These are phyloP conservation scores for Chrysosporium keratinophilum DNA, from an alignment of 2,329 filamentous ascomycete genomes.

Conservation along the genomic window DNA sequence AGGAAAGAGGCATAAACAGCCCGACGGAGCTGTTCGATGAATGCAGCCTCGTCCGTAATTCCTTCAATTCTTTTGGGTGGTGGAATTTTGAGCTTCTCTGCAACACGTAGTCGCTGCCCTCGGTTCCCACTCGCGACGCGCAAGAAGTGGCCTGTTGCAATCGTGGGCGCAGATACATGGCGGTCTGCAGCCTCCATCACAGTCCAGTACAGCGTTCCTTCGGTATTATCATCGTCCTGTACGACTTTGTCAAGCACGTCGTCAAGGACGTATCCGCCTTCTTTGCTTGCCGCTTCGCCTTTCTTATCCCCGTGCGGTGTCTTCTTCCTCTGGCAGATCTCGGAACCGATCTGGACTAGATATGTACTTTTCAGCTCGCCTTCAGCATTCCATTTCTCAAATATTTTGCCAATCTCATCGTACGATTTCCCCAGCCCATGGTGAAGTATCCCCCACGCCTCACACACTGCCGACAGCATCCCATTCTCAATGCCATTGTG, in stretches of 20 bases:
- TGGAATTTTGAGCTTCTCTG: slow-evolving; percentile 40
- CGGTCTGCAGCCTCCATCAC: slow-evolving; percentile 51
- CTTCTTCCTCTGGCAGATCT: slow-evolving; percentile 48
- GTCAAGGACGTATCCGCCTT: slow-evolving; percentile 46
- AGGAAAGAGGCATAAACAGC: slow-evolving; percentile 55
- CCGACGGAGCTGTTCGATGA: slow-evolving; percentile 49
- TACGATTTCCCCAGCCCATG: slow-evolving; percentile 48
- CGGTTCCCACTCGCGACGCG: slow-evolving; percentile 55
- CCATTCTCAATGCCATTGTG: slow-evolving; percentile 66
- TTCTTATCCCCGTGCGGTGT: slow-evolving; percentile 27
- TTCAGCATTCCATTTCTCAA: slow-evolving; percentile 50
- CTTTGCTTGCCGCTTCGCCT: slow-evolving; percentile 25
- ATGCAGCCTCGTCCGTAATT: slow-evolving; percentile 30
- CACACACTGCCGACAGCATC: slow-evolving; percentile 55
- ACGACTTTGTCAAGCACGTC: slow-evolving; percentile 60
- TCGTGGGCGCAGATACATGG: slow-evolving; percentile 55
- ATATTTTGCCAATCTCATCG: slow-evolving; percentile 51
- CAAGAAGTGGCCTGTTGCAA: slow-evolving; percentile 53
- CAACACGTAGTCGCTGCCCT: slow-evolving; percentile 43
- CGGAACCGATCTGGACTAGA: slow-evolving; percentile 51
- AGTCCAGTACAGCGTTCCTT: slow-evolving; percentile 58
- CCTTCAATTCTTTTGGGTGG: slow-evolving; percentile 28
- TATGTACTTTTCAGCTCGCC: slow-evolving; percentile 53
- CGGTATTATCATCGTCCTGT: slow-evolving; percentile 55
- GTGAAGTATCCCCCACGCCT: slow-evolving; percentile 55